Evolutionary conservation across 768 basidiomycete species (phyloP).

Genomic region (Pleurotus ostreatus): DNA sequence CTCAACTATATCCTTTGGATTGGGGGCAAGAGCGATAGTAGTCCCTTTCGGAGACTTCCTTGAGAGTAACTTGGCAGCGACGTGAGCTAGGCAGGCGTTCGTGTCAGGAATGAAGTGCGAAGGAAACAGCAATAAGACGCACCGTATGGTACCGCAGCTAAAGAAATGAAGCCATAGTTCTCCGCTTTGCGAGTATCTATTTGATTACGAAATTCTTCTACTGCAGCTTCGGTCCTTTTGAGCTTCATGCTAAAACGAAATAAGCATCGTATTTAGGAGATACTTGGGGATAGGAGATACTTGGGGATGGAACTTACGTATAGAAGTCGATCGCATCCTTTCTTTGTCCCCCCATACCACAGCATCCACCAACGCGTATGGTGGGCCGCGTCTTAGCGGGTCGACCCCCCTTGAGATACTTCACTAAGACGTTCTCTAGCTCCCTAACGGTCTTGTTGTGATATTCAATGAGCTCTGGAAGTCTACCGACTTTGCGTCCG

Average conservation of each 20-base stretch:
- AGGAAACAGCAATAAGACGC: not conserved
- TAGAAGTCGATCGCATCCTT: constrained; percentile 78
- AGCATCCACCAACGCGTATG: constrained; percentile 60
- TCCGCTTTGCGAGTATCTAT: constrained; percentile 58
- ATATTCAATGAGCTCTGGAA: constrained; percentile 74
- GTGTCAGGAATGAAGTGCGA: not conserved
- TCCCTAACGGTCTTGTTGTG: constrained; percentile 76
- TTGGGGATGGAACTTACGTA: constrained; percentile 36
- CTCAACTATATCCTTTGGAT: constrained; percentile 42
- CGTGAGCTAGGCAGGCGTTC: constrained; percentile 41
- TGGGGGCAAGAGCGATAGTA: constrained; percentile 62
- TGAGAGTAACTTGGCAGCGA: constrained; percentile 56
- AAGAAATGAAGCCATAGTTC: constrained; percentile 75
- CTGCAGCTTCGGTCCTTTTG: constrained; percentile 47
- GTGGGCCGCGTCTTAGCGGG: constrained; percentile 67
- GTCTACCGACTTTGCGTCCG: constrained; percentile 62
- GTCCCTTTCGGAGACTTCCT: constrained; percentile 61
- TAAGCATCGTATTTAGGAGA: not conserved
- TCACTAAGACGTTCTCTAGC: constrained; percentile 70
- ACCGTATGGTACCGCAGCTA: constrained; percentile 59
- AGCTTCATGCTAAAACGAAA: constrained; percentile 20
- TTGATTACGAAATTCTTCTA: constrained; percentile 56
- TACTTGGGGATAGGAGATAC: constrained; percentile 5
- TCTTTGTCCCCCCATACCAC: constrained; percentile 66
- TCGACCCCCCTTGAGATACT: constrained; percentile 63